Base-by-base conservation (phyloP, 139 green algal species). In the Chlorella sorokiniana region DNA sequence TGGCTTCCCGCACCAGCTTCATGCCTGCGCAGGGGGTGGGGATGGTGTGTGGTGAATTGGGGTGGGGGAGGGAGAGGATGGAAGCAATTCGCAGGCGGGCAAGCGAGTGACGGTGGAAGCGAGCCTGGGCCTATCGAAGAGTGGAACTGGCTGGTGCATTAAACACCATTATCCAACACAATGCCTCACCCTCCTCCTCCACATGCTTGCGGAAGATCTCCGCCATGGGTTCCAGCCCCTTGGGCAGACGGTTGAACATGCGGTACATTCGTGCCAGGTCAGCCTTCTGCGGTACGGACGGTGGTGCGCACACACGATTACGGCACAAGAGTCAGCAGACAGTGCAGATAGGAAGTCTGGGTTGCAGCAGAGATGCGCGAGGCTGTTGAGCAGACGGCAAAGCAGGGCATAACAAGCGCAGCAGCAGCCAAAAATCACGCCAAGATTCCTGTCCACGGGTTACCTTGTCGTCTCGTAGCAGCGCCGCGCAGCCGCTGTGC, bases 211-310 rank as follows among this genome's bases (percentile, higher is more conserved):
- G 93, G 91, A 98, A 99, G 35, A 96, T 93, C 5, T 96, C 90
- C 9, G 95, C 93, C 42, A 99, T 91, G 22, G 97, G 96, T 41
- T 97, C 91, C 80, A 99, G 88, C 38, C 97, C 97, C 67, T 94
- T 94, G 61, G 92, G 91, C 54, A 99, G 93, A 51, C 95, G 92
- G 23, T 87, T 87, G 88, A 99, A 99, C 29, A 99, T 91, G n/a
- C 94, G 91, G 92, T 95, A 99, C 97, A 99, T 98, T 65, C 97
- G 91, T 8, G 88, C 87, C 63, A 99, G 88, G 89, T 99, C 97
- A 29, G 96, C 89, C 54, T 91, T 94, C 91, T 95, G 90, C 64
- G 76, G 51, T 29, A 45, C 29, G 22, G 4, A 69, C 2, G 8
- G 45, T 14, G 25, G 40, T 40, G 65, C 25, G n/a, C n/a, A n/a